phyloP scores from a whole-genome alignment of 331 rosid genomes.

The Malus hybrid region DNA sequence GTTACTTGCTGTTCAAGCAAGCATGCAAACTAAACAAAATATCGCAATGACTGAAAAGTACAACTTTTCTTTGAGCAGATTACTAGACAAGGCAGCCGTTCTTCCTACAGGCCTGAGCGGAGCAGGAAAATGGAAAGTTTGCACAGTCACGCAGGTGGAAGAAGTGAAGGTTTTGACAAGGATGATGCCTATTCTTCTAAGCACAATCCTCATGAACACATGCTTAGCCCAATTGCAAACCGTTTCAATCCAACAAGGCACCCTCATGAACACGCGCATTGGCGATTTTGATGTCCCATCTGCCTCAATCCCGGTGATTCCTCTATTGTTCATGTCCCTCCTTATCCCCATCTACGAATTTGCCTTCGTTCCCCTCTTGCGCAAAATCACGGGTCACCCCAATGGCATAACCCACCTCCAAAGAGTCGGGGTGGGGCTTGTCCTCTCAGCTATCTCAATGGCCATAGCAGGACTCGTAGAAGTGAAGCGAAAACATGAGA shows the following conservation, averaged over 20 bases:
- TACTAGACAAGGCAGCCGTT: slow-evolving; percentile 53
- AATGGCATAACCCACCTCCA: slow-evolving; percentile 64
- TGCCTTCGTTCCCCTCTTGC: slow-evolving; percentile 25
- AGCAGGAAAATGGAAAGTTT: slow-evolving; percentile 32
- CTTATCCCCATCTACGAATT: slow-evolving; percentile 47
- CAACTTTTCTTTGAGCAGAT: slow-evolving; percentile 7
- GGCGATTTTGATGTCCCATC: slow-evolving; percentile 25
- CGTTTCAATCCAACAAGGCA: slow-evolving; percentile 46
- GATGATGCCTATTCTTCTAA: slow-evolving; percentile 34
- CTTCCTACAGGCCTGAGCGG: slow-evolving; percentile 17
- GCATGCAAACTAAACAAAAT: neutral
- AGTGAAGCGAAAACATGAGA: slow-evolving; percentile 52
- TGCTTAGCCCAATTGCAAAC: slow-evolving; percentile 50
- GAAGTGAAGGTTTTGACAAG: slow-evolving; percentile 51
- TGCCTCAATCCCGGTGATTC: slow-evolving; percentile 50
- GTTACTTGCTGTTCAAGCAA: neutral
- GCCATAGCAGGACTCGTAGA: slow-evolving; percentile 62
- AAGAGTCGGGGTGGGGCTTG: slow-evolving; percentile 77
- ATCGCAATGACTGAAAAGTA: neutral
- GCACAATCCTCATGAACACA: slow-evolving; percentile 50
- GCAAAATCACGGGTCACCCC: slow-evolving; percentile 41
- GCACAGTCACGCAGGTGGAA: slow-evolving; percentile 51
- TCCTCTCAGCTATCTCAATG: slow-evolving; percentile 72
- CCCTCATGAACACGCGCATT: slow-evolving; percentile 31
- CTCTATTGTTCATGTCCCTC: slow-evolving; percentile 45